These are phyloP conservation scores for Cenchrus purpureus DNA, from an alignment of 176 grass and related monocot species.

Conservation along the genomic window DNA sequence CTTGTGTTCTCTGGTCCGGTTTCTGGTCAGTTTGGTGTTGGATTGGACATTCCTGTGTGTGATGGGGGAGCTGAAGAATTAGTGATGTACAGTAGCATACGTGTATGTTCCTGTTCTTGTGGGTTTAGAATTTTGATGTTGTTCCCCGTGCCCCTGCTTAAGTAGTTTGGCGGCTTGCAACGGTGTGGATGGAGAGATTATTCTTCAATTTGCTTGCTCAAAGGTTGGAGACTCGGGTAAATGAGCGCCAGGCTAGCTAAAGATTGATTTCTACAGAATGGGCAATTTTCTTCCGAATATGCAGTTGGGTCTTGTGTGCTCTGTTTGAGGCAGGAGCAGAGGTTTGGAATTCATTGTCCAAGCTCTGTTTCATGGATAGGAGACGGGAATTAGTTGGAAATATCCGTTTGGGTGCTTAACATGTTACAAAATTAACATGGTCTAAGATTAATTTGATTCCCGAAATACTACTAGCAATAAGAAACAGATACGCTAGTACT, in stretches of 20 bases:
- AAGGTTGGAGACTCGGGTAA: neutral
- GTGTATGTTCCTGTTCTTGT: neutral
- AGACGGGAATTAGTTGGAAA: neutral
- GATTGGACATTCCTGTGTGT: neutral
- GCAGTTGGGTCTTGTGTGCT: neutral
- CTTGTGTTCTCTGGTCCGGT: neutral
- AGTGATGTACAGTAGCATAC: too few species aligned
- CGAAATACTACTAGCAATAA: too few species aligned
- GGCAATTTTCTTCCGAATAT: neutral
- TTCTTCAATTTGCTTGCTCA: neutral
- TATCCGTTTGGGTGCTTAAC: neutral
- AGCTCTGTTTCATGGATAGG: neutral
- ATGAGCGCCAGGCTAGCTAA: neutral
- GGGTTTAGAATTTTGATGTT: neutral
- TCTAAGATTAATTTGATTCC: too few species aligned
- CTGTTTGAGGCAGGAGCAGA: neutral
- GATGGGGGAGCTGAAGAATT: slow-evolving; percentile 23
- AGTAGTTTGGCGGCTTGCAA: neutral
- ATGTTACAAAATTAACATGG: too few species aligned
- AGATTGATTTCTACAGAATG: neutral
- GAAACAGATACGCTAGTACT: too few species aligned
- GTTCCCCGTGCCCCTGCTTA: neutral
- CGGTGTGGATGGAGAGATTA: neutral
- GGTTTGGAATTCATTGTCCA: neutral
- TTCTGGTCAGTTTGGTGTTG: neutral